phyloP scores from a whole-genome alignment of 2,329 filamentous ascomycete species.

The Periconia digitata region DNA sequence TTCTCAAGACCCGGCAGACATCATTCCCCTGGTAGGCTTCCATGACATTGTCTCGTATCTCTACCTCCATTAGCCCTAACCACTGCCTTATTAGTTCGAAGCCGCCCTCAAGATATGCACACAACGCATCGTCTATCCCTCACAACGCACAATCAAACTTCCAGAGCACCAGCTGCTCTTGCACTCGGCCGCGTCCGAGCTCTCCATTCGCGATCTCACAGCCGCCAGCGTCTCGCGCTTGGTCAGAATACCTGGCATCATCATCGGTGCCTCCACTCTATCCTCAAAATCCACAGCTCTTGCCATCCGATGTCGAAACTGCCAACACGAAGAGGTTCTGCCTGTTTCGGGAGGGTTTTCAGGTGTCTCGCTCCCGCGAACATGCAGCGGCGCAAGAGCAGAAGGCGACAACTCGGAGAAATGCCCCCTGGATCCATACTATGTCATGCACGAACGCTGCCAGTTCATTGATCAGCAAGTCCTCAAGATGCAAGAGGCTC shows the following conservation, averaged over 20 bases:
- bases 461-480: conserved; percentile 97
- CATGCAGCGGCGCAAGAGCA: conserved; percentile 67
- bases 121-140: conserved; percentile 88
- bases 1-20: conserved; percentile 84
- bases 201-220: conserved; percentile 91
- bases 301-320: conserved; percentile 85
- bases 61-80: too few relatives aligned
- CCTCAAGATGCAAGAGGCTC: conserved; percentile 95
- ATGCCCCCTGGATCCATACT: conserved; percentile 93
- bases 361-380: conserved; percentile 79
- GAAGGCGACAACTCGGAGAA: conserved; percentile 69
- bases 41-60: background rate
- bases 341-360: conserved; percentile 82
- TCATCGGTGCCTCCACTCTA: conserved; percentile 94
- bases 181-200: conserved; percentile 86
- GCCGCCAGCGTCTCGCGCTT: conserved; percentile 90
- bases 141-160: conserved; percentile 65
- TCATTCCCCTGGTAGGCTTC: conserved; percentile 79
- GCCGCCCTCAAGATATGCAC: conserved; percentile 86
- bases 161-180: conserved; percentile 94
- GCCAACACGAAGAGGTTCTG: conserved; percentile 70
- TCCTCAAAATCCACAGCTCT: conserved; percentile 92
- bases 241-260: conserved; percentile 95
- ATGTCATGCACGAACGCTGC: conserved; percentile 90
- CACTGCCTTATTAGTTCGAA: conserved; percentile 77